Base-by-base conservation (phyloP, 768 basidiomycete species). In the Phylloporus arenicola region DNA sequence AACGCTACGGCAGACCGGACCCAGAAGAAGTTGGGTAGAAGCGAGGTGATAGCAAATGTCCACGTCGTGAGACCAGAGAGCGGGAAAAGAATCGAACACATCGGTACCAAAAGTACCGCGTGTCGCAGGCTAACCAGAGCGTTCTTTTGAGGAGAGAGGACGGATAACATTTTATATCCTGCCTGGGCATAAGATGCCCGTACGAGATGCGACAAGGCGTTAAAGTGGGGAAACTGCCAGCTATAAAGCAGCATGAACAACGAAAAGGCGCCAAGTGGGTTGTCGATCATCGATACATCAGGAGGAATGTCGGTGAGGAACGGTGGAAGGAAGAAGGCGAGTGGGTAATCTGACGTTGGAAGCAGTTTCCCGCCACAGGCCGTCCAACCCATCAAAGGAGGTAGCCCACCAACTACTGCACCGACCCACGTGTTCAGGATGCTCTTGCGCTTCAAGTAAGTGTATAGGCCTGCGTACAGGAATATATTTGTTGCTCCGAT, bases 161-260 rank as follows among this genome's bases (percentile, higher is more conserved):
- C 86, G 29, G 84, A 83, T 11, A 98, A 79, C 96, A 99, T 99
- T 45, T 78, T 79, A 65, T 94, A 99, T 16, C 94, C 94, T 17
- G 87, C 91, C 63, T 91, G 83, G 4, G 96, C 91, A 68, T 99
- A 99, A 17, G 86, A 86, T 10, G 79, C 82, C 33, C 94, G 82
- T 9, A 94, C 79, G 44, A 94, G 74, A 68, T 96, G 81, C 8
- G 93, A 84, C n/a, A 99, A 75, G 1, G 92, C 69, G 68, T 94
- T 97, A 74, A 99, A 98, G 68, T 99, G 95, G 31, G 95, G 94
- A 71, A 98, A 98, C 64, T 99, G 96, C 95, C 95, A 99, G 53
- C 87, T 88, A 72, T 84, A 99, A 9, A 96, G 78, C 42, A 98
- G 69, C 69, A 85, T 76, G 71, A 89, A 91, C 3, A 99, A 73